Conservation (phyloP, 805 yeast species). For the Wickerhamomyces ciferrii region DNA sequence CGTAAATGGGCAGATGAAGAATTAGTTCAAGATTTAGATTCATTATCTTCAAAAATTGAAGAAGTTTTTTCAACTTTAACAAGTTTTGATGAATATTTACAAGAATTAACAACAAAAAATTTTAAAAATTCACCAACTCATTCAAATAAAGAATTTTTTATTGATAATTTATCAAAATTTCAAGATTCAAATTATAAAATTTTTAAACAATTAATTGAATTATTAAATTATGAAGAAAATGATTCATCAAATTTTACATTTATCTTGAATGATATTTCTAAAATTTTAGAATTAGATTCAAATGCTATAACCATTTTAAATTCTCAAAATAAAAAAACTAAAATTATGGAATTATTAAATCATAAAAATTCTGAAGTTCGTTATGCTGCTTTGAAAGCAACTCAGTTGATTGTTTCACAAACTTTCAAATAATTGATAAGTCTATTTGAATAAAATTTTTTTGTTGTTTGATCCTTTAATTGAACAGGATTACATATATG, state of each 20-base stretch:
- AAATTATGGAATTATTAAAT: constrained; percentile 80
- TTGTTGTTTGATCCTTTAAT: no score
- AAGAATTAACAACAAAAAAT: constrained; percentile 75
- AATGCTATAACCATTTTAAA: constrained; percentile 52
- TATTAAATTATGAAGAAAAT: constrained; percentile 37
- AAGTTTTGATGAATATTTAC: constrained; percentile 86
- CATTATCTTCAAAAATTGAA: constrained; percentile 54
- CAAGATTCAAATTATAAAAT: constrained; percentile 73
- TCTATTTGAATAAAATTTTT: no score
- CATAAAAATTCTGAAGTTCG: constrained; percentile 81
- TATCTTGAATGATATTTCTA: constrained; percentile 62
- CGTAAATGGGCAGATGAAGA: constrained; percentile 96
- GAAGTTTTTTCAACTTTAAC: constrained; percentile 76
- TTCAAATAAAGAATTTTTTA: constrained; percentile 83
- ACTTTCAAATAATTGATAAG: constrained; percentile 37
- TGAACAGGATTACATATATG: no score
- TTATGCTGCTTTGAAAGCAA: constrained; percentile 91
- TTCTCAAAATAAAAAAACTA: constrained; percentile 60
- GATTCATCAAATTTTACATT: constrained; percentile 44
- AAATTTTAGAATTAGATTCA: constrained; percentile 55
- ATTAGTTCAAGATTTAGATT: constrained; percentile 63
- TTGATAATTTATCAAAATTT: constrained; percentile 71
- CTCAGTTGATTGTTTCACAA: constrained; percentile 90
- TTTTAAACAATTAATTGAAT: constrained; percentile 52
- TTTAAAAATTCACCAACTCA: constrained; percentile 93